Percentiles rank a stretch among this genome's conserved stretches.
These are phyloP conservation scores for Drechslera avenae DNA, from an alignment of 2,329 filamentous ascomycete species.

Conservation along the genomic window DNA sequence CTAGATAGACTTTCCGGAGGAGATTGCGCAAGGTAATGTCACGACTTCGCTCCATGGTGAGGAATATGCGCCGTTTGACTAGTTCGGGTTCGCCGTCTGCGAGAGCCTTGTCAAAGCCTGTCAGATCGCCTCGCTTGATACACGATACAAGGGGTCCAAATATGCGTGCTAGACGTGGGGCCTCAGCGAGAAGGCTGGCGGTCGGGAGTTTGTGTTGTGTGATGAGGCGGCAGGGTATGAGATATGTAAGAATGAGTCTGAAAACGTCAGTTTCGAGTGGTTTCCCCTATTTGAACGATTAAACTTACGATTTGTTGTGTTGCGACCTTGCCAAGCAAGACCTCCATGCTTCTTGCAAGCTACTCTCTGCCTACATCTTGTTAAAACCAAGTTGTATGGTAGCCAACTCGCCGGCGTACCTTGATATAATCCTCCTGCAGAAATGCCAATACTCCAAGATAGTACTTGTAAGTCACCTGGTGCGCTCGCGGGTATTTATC, in stretches of 20 bases:
- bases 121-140: constrained; percentile 82
- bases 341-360: constrained; percentile 80
- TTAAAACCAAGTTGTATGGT: constrained; percentile 20
- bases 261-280: constrained; percentile 10
- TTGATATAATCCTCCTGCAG: constrained; percentile 89
- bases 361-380: constrained; percentile 34
- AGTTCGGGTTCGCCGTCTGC: constrained; percentile 87
- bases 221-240: constrained; percentile 90
- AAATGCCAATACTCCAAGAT: constrained; percentile 90
- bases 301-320: constrained; percentile 75
- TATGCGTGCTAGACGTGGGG: constrained; percentile 74
- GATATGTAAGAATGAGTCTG: constrained; percentile 89
- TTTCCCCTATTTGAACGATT: constrained; percentile 41
- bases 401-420: constrained; percentile 53
- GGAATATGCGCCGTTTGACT: constrained; percentile 88
- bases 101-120: constrained; percentile 82
- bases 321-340: constrained; percentile 74
- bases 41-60: constrained; percentile 88
- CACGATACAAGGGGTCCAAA: constrained; percentile 79
- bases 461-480: constrained; percentile 94
- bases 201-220: constrained; percentile 85
- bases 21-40: constrained; percentile 93
- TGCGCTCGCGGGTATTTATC: constrained; percentile 85
- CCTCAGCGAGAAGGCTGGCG: constrained; percentile 70
- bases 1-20: constrained; percentile 86